Base-by-base conservation (phyloP, 2,329 filamentous ascomycete species). In the Emergomyces orientalis region DNA sequence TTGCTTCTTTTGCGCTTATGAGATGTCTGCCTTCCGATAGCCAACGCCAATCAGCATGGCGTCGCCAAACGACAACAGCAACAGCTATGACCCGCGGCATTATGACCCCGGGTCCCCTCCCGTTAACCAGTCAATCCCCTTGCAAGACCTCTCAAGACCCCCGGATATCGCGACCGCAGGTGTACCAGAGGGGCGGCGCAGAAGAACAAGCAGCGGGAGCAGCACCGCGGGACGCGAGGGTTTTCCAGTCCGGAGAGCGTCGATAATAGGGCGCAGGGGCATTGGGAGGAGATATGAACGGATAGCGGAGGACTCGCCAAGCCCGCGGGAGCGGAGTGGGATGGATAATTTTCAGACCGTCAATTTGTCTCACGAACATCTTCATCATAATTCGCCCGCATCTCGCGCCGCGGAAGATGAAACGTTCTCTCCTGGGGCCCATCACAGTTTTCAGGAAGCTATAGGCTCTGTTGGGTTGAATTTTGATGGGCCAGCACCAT, bases 121-220 rank as follows among this genome's bases (percentile, higher is more conserved):
- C 27, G 65, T 66, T n/a, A 65, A 71, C 63, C 75, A 77, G 62
- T 87, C 87, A 65, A 92, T 94, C 76, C 88, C 88, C 64, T 79
- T 93, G 63, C 86, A 86, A 74, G 84, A 87, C 69, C 78, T 89
- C 43, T 78, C 78, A 14, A 73, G 75, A 63, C 72, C 74, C 32
- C 73, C 73, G 41, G 74, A 73, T 62, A 67, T 64, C 32, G 65
- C 63, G 57, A 67, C 66, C 41, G 63, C 68, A 22, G 71, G 70
- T 37, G 72, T 71, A 32, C 68, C 69, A 56, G 62, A 65, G 65
- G 67, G 74, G 34, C 67, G 70, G 58, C 64, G 52, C 65, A 67
- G 67, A 64, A 70, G 70, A 63, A 63, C 69, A 63, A 69, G 68
- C 59, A 72, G 71, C 60, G 68, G 55, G 62, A 59, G 65, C 54